Evolutionary conservation across 768 basidiomycete genomes (phyloP).

Genomic region (Naematelia encephala): DNA sequence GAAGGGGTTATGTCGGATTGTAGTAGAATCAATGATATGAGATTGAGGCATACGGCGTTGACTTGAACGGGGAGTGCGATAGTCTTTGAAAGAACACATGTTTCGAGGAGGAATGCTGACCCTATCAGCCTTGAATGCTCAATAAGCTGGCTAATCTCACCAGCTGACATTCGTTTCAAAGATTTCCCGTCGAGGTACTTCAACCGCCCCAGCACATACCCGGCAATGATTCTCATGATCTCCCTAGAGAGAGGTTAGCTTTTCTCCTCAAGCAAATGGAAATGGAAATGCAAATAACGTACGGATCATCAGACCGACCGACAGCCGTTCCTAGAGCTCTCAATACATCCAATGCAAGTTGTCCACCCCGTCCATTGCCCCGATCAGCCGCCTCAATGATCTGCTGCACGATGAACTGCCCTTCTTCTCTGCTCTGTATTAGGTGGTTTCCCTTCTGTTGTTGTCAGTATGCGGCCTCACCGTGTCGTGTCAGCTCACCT

Average conservation of each 20-base stretch:
- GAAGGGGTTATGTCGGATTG: background rate
- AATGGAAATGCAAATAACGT: background rate
- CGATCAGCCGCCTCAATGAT: slow-evolving; percentile 10
- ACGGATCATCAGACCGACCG: background rate
- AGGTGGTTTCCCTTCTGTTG: slow-evolving; percentile 15
- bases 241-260: background rate
- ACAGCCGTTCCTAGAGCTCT: slow-evolving; percentile 1
- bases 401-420: slow-evolving; percentile 23
- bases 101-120: slow-evolving; percentile 26
- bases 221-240: background rate
- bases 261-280: background rate
- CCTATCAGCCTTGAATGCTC: background rate
- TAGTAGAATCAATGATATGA: background rate
- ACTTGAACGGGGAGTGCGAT: background rate
- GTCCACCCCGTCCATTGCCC: background rate
- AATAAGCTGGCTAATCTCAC: background rate
- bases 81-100: slow-evolving; percentile 4
- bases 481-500: slow-evolving; percentile 14
- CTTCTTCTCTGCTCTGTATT: slow-evolving; percentile 19
- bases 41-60: background rate
- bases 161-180: background rate
- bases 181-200: background rate
- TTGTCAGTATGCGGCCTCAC: background rate
- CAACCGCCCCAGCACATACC: background rate
- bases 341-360: slow-evolving; percentile 11